phyloP scores from a whole-genome alignment of 1,284 basidiomycete genomes.

The Erythrobasidium hasegawianum region DNA sequence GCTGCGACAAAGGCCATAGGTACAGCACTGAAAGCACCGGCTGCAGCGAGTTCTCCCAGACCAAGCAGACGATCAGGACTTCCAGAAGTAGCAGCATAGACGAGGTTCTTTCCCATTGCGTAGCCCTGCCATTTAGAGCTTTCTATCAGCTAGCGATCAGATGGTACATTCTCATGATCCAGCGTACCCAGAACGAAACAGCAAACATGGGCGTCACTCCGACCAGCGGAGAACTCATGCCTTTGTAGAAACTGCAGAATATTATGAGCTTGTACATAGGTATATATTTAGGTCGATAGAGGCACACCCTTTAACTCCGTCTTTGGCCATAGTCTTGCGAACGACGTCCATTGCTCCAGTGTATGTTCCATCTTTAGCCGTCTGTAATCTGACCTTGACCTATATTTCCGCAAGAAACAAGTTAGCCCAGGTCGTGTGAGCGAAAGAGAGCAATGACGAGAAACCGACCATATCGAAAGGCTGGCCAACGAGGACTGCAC shows the following conservation, averaged over 20 bases:
- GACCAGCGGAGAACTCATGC: slow-evolving; percentile 90
- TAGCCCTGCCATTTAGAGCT: slow-evolving; percentile 63
- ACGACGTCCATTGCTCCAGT: slow-evolving; percentile 91
- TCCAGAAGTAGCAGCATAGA: slow-evolving; percentile 59
- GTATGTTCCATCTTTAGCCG: slow-evolving; percentile 83
- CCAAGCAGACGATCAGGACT: slow-evolving; percentile 72
- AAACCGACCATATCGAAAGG: slow-evolving; percentile 43
- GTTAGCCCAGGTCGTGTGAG: too few species aligned
- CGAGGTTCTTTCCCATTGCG: slow-evolving; percentile 86
- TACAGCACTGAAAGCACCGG: slow-evolving; percentile 91
- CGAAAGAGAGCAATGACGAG: too few species aligned
- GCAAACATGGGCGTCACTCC: slow-evolving; percentile 99
- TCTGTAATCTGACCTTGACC: slow-evolving; percentile 77
- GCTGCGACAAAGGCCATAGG: slow-evolving; percentile 89
- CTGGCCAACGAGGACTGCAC: slow-evolving; percentile 81
- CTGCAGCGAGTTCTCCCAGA: slow-evolving; percentile 79
- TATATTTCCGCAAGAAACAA: too few species aligned
- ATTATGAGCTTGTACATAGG: not conserved
- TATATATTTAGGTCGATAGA: not conserved
- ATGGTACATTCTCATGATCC: too few species aligned
- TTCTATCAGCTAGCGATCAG: not conserved
- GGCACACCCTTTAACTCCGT: slow-evolving; percentile 79
- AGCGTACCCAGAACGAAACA: slow-evolving; percentile 88
- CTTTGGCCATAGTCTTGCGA: slow-evolving; percentile 77
- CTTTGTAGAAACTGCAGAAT: slow-evolving; percentile 75